Evolutionary conservation across 371 early-diverging fungal genomes (phyloP).

Genomic region (Chytridium lagenaria): DNA sequence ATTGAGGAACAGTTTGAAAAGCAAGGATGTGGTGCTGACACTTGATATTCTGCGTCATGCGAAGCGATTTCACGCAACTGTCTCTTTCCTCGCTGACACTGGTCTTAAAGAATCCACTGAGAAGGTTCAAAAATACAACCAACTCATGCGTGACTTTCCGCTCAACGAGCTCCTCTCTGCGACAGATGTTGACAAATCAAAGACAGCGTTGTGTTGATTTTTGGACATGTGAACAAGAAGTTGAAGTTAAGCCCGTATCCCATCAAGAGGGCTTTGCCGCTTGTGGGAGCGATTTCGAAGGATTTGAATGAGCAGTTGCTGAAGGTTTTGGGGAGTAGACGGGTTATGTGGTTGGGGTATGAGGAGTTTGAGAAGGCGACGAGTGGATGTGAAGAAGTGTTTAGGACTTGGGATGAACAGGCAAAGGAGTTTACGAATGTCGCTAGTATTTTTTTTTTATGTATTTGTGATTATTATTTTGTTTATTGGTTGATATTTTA

Average conservation of each 20-base stretch:
- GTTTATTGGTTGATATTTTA: background rate
- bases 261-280: slow-evolving; percentile 86
- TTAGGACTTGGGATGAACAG: slow-evolving; percentile 93
- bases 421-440: slow-evolving; percentile 94
- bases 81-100: slow-evolving; percentile 97
- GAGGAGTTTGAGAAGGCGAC: slow-evolving; percentile 79
- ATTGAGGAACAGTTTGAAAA: slow-evolving; percentile 94
- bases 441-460: too few relatives aligned
- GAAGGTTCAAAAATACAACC: slow-evolving; percentile 92
- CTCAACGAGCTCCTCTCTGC: slow-evolving; percentile 94
- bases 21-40: slow-evolving; percentile 89
- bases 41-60: slow-evolving; percentile 95
- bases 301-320: slow-evolving; percentile 93
- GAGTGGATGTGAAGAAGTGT: slow-evolving; percentile 84
- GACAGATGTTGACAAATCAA: slow-evolving; percentile 86
- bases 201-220: slow-evolving; percentile 84
- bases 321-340: slow-evolving; percentile 83
- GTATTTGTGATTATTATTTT: background rate
- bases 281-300: slow-evolving; percentile 94
- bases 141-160: slow-evolving; percentile 98
- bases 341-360: slow-evolving; percentile 93
- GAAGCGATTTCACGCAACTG: slow-evolving; percentile 98
- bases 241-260: slow-evolving; percentile 95
- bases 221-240: slow-evolving; percentile 96
- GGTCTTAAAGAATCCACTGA: slow-evolving; percentile 95